These are phyloP conservation scores for Neurospora sp. DNA, from an alignment of 495 filamentous ascomycete genomes.

Conservation along the genomic window DNA sequence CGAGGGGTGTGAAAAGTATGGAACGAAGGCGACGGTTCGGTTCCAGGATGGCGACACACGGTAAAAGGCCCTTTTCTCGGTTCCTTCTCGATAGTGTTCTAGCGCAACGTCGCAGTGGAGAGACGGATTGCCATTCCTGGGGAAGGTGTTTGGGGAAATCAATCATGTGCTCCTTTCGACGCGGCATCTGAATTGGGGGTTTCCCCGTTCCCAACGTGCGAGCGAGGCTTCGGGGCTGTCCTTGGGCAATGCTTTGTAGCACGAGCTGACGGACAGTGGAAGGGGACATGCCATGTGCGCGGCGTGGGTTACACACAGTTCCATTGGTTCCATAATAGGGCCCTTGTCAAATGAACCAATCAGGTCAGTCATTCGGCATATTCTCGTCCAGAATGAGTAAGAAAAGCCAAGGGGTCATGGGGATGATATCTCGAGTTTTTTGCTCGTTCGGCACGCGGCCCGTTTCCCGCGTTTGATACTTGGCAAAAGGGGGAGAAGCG, in stretches of 20 bases:
- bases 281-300: not conserved
- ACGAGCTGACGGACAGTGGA: not conserved
- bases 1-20: not conserved
- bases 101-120: not conserved
- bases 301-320: not conserved
- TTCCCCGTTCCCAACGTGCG: not conserved
- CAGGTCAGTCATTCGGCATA: not conserved
- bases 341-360: not conserved
- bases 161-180: not conserved
- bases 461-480: conserved; percentile 3
- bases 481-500: not conserved
- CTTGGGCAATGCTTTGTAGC: not conserved
- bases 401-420: not conserved
- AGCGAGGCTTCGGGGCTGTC: not conserved
- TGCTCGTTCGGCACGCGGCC: conserved; percentile 3
- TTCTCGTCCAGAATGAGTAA: not conserved
- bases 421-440: not conserved
- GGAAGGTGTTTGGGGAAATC: not conserved
- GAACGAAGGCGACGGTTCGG: not conserved
- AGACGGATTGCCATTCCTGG: not conserved
- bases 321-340: not conserved
- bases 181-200: not conserved
- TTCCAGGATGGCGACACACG: not conserved
- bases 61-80: not conserved
- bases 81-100: not conserved